Evolutionary conservation across 331 rosid genomes (phyloP), one percentile per base, ranked within the genome.

Genomic region (Saraca asoca): DNA sequence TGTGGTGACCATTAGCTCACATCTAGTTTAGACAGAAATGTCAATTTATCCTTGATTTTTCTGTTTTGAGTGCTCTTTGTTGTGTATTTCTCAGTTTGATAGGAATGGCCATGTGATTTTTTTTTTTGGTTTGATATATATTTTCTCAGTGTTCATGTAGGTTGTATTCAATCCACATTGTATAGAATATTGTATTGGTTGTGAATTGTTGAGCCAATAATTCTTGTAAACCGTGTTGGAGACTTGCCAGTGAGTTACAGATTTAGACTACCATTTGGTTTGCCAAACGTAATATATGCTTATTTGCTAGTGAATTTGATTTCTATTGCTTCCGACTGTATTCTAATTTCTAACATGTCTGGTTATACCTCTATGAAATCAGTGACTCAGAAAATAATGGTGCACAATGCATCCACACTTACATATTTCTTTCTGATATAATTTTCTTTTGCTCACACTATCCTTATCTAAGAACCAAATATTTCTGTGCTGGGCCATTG

Each of bases 1-100:
- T 9, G 24, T 63, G 79, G 51, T 55, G 66, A n/a, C n/a, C n/a
- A n/a, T n/a, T n/a, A n/a, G n/a, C 42, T 60, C 58, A 71, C 38
- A 50, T 66, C 29, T 19, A 24, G 42, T 57, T 31, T 74, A 9
- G 44, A 56, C 50, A 41, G 34, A 57, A 11, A 34, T 43, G 16
- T 31, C n/a, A 51, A 7, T 20, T 70, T 13, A n/a, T 6, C 2
- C 31, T 24, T 24, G 3, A 24, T 1, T 50, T 51, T 54, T 24
- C 34, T 10, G 29, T 51, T 43, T 44, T 53, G 24, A 12, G 59
- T 56, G 65, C 12, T 46, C 52, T 55, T 7, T 11, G 2, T 13
- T 9, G 14, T 5, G 19, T 12, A 14, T 41, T 17, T 34, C 3
- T 37, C 42, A 16, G 29, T 46, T 18, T n/a, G 45, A 19, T 15